Conservation (phyloP, 2,329 filamentous ascomycete species). For the Fusarium anguioides region DNA sequence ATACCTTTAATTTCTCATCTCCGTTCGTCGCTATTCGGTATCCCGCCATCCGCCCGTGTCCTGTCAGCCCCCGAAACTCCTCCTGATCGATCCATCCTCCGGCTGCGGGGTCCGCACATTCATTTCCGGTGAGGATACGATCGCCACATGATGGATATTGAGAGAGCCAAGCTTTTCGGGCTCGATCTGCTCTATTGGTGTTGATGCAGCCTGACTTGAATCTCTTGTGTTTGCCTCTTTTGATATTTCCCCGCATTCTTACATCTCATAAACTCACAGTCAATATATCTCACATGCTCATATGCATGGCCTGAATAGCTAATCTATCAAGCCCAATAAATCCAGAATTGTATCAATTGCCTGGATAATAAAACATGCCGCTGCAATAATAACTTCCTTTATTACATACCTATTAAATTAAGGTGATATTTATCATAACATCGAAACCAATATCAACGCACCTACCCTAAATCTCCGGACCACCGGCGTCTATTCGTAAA, state of each 20-base stretch:
- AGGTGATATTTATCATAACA: too few relatives aligned
- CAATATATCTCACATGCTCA: neutral
- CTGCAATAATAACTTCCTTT: neutral
- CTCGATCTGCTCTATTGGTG: neutral
- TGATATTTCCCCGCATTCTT: slow-evolving; percentile 4
- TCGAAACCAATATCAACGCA: neutral
- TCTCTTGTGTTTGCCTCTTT: neutral
- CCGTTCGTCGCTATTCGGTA: slow-evolving; percentile 44
- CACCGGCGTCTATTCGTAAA: neutral
- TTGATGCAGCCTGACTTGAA: neutral
- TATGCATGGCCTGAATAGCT: too few relatives aligned
- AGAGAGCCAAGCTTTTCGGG: slow-evolving; percentile 2
- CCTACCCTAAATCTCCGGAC: slow-evolving; percentile 5
- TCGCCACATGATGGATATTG: slow-evolving; percentile 1
- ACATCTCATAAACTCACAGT: neutral
- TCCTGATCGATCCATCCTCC: slow-evolving; percentile 13
- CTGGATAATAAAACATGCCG: neutral
- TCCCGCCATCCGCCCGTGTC: slow-evolving; percentile 30
- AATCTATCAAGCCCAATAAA: too few relatives aligned
- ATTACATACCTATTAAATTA: too few relatives aligned
- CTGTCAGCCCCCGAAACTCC: slow-evolving; percentile 28
- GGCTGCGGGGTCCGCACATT: slow-evolving; percentile 32
- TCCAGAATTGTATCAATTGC: too few relatives aligned
- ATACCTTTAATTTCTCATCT: slow-evolving; percentile 13
- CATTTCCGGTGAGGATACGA: slow-evolving; percentile 29